These are phyloP conservation scores for Globisporangium emineosum DNA, from an alignment of 352 stramenopile genomes.

Conservation along the genomic window DNA sequence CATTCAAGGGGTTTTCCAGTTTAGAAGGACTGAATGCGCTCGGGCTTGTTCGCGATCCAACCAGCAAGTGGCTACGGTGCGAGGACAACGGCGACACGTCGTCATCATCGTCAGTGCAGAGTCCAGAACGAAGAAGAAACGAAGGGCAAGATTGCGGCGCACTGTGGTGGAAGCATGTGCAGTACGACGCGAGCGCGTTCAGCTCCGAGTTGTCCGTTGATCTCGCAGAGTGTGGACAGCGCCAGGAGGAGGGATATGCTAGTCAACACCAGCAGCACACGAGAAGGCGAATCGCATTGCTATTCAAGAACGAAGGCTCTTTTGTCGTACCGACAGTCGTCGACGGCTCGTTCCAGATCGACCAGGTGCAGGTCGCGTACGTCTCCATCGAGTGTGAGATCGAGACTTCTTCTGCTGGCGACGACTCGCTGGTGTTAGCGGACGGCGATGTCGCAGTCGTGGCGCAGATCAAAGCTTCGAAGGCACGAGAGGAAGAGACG, in stretches of 20 bases:
- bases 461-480: conserved; percentile 15
- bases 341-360: conserved; percentile 37
- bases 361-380: conserved; percentile 18
- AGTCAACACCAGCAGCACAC: neutral
- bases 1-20: conserved; percentile 38
- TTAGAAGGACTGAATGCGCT: conserved; percentile 28
- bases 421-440: neutral
- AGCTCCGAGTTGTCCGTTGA: conserved; percentile 41
- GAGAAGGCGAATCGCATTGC: conserved; percentile 21
- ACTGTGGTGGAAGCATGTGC: conserved; percentile 49
- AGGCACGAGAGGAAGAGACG: conserved; percentile 27
- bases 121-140: conserved; percentile 1
- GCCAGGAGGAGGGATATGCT: neutral
- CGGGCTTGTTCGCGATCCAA: conserved; percentile 22
- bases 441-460: conserved; percentile 23
- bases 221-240: conserved; percentile 17
- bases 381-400: conserved; percentile 19
- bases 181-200: conserved; percentile 35
- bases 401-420: neutral
- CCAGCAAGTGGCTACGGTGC: conserved; percentile 31
- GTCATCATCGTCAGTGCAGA: neutral
- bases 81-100: neutral
- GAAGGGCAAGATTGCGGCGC: conserved; percentile 26
- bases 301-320: conserved; percentile 35
- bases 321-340: conserved; percentile 22